Conservation (phyloP, 108 stramenopile genomes). For the Fragilaria radians region DNA sequence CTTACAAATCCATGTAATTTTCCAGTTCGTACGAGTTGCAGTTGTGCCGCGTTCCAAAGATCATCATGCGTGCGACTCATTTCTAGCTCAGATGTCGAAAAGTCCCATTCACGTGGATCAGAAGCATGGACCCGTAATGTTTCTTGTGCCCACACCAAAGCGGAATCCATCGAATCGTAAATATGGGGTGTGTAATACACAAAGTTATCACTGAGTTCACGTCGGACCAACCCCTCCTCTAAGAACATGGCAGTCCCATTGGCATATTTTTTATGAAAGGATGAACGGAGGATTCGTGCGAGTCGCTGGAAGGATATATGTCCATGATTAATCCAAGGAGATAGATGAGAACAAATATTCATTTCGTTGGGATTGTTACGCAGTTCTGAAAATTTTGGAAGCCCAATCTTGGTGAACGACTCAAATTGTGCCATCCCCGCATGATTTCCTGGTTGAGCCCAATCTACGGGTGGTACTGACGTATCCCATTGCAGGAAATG, state of each 20-base stretch:
- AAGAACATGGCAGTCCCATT: constrained; percentile 81
- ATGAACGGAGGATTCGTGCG: constrained; percentile 57
- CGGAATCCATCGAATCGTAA: constrained; percentile 84
- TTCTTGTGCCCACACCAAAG: constrained; percentile 92
- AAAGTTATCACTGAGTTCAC: constrained; percentile 96
- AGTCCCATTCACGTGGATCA: constrained; percentile 85
- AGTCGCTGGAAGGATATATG: constrained; percentile 85
- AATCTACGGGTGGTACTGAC: constrained; percentile 43
- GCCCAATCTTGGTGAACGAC: constrained; percentile 49
- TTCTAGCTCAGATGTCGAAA: constrained; percentile 82
- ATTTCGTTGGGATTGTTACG: constrained; percentile 92
- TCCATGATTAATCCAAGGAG: constrained; percentile 87
- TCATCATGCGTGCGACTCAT: constrained; percentile 89
- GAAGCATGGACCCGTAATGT: constrained; percentile 73
- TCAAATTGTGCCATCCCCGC: constrained; percentile 68
- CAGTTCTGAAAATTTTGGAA: constrained; percentile 66
- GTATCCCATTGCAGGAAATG: constrained; percentile 55
- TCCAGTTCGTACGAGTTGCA: constrained; percentile 85
- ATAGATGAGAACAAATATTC: constrained; percentile 70
- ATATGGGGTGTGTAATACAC: constrained; percentile 85
- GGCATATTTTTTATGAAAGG: constrained; percentile 53
- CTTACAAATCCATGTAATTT: constrained; percentile 96
- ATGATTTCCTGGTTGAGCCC: constrained; percentile 62
- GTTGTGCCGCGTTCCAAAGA: constrained; percentile 98
- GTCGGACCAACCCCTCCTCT: constrained; percentile 93